phyloP scores from a whole-genome alignment of 371 early-diverging fungal genomes.

The Massospora cicadina region DNA sequence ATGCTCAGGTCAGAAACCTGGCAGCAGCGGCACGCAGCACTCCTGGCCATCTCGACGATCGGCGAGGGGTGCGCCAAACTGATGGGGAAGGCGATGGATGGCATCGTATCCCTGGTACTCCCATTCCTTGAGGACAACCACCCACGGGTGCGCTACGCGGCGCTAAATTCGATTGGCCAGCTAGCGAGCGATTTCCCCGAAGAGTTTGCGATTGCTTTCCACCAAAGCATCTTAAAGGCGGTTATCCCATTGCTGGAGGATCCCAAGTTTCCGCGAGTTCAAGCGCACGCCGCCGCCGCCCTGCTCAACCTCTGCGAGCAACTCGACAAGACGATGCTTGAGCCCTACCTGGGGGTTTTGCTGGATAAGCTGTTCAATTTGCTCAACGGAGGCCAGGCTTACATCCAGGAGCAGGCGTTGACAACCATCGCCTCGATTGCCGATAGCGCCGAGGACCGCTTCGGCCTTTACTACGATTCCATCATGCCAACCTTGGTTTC shows the following conservation, averaged over 20 bases:
- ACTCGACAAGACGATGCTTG: conserved; percentile 50
- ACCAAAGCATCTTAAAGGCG: conserved; percentile 48
- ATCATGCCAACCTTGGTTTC: conserved; percentile 87
- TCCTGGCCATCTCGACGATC: conserved; percentile 86
- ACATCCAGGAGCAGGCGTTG: conserved; percentile 93
- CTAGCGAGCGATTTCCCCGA: conserved; percentile 92
- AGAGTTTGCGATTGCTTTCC: conserved; percentile 59
- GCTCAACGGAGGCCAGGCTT: conserved; percentile 58
- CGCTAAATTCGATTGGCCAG: conserved; percentile 90
- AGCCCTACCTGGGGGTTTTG: conserved; percentile 74
- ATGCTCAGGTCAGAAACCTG: conserved; percentile 78
- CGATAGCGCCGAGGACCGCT: conserved; percentile 75
- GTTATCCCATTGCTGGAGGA: conserved; percentile 80
- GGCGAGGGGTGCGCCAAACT: conserved; percentile 89
- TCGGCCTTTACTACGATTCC: conserved; percentile 68
- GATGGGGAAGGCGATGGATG: conserved; percentile 75
- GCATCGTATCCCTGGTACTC: conserved; percentile 61
- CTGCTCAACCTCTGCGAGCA: conserved; percentile 92
- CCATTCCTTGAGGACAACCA: conserved; percentile 81
- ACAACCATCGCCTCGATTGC: conserved; percentile 96
- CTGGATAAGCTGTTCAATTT: conserved; percentile 69
- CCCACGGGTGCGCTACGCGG: conserved; percentile 89
- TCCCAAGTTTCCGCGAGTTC: conserved; percentile 54
- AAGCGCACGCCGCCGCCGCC: conserved; percentile 90
- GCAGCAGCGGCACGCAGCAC: conserved; percentile 81